phyloP scores from a whole-genome alignment of 2,329 filamentous ascomycete species.

The Sporothrix phasma region DNA sequence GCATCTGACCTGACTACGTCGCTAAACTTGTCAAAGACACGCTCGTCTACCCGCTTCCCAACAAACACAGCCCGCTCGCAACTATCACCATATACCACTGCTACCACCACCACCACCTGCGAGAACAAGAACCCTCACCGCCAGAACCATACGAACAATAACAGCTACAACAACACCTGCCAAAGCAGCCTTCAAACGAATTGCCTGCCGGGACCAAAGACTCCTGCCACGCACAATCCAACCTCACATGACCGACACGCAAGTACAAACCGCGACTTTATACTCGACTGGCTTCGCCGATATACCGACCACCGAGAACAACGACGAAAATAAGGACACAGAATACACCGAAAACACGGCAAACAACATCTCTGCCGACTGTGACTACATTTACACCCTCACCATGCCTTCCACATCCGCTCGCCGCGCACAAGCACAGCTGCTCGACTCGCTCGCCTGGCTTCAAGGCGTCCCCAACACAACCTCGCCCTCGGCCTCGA shows the following conservation, averaged over 20 bases:
- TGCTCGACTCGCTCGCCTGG: neutral
- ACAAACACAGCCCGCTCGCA: neutral
- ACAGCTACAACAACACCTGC: neutral
- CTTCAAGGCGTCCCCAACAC: neutral
- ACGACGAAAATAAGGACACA: neutral
- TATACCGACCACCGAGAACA: neutral
- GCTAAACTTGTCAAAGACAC: slow-evolving; percentile 15
- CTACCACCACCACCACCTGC: neutral
- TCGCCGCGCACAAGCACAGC: neutral
- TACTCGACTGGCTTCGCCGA: neutral
- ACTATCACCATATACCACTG: neutral
- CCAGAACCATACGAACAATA: neutral
- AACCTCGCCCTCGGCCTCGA: neutral
- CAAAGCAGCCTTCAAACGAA: neutral
- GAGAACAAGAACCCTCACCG: neutral
- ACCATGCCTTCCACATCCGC: neutral
- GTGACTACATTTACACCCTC: neutral
- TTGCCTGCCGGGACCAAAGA: neutral
- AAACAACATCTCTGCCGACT: no score
- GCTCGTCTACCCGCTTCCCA: neutral
- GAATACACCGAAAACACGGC: neutral
- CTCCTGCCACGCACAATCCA: slow-evolving; percentile 7
- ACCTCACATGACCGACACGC: neutral
- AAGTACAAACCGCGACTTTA: neutral
- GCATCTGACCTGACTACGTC: slow-evolving; percentile 14